Percentiles rank a stretch among this genome's conserved stretches.
These are phyloP conservation scores for Sarocladium kiliense DNA, from an alignment of 2,329 filamentous ascomycete genomes.

Conservation along the genomic window DNA sequence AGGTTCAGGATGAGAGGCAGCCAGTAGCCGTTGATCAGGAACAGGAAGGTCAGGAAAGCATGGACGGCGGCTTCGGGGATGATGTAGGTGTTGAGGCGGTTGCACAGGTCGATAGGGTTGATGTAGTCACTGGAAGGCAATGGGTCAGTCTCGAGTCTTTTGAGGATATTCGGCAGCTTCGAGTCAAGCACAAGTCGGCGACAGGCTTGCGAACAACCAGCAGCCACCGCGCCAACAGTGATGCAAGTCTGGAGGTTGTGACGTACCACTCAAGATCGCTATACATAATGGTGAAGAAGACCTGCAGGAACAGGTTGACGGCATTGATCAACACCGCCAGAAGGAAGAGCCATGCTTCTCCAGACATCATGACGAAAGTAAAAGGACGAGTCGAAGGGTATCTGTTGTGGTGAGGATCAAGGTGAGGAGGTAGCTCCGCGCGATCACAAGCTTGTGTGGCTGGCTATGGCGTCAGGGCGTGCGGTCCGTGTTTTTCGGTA, in stretches of 20 bases:
- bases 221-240: not conserved
- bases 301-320: slow-evolving; percentile 98
- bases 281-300: slow-evolving; percentile 99
- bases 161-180: not conserved
- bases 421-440: not conserved
- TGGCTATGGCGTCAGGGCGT: slow-evolving; percentile 7
- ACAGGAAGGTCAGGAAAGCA: slow-evolving; percentile 89
- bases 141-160: not conserved
- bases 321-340: slow-evolving; percentile 98
- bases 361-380: slow-evolving; percentile 62
- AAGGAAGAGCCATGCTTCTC: slow-evolving; percentile 97
- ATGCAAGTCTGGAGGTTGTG: not conserved
- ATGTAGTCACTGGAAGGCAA: slow-evolving; percentile 79
- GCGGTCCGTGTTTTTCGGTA: slow-evolving; percentile 4
- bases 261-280: slow-evolving; percentile 97
- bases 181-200: not conserved
- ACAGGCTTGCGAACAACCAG: not conserved
- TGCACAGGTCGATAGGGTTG: slow-evolving; percentile 99
- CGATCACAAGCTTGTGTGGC: slow-evolving; percentile 18
- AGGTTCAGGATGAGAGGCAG: slow-evolving; percentile 86
- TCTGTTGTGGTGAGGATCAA: slow-evolving; percentile 21
- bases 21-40: slow-evolving; percentile 99
- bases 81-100: slow-evolving; percentile 99
- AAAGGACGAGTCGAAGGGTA: not conserved
- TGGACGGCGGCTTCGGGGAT: slow-evolving; percentile 97